These are phyloP conservation scores for Raddia guianensis DNA, from an alignment of 176 grass and related monocot genomes.

Conservation along the genomic window DNA sequence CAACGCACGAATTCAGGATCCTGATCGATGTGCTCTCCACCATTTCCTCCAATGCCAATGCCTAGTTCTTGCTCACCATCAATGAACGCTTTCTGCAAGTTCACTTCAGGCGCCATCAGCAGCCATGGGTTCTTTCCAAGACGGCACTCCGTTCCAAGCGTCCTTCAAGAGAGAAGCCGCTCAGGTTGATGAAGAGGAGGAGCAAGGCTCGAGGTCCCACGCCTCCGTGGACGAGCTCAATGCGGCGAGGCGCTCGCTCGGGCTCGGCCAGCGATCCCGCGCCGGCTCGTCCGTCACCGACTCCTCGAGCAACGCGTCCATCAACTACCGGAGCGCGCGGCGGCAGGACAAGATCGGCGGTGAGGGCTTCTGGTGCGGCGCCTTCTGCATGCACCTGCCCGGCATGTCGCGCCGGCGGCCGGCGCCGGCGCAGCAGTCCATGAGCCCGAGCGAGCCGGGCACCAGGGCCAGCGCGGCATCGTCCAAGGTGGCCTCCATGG, in stretches of 20 bases:
- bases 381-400: conserved; percentile 61
- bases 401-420: conserved; percentile 58
- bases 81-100: conserved; percentile 12
- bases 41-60: not conserved
- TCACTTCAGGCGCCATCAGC: not conserved
- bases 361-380: conserved; percentile 61
- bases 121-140: conserved; percentile 43
- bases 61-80: conserved; percentile 18
- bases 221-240: not conserved
- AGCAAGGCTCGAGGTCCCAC: not conserved
- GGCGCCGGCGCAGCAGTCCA: conserved; percentile 42
- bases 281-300: conserved; percentile 38
- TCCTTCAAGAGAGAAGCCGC: conserved; percentile 40
- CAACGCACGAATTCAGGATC: not conserved
- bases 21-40: conserved; percentile 40
- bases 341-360: conserved; percentile 46
- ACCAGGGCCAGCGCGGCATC: conserved; percentile 21
- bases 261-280: conserved; percentile 23
- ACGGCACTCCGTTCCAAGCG: not conserved
- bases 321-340: conserved; percentile 40
- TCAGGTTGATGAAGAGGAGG: conserved; percentile 17
- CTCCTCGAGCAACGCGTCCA: conserved; percentile 40
- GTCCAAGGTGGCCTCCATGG: conserved; percentile 59
- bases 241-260: not conserved
- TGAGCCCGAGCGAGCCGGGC: conserved; percentile 40